phyloP scores from a whole-genome alignment of 306 rosid genomes.

The Senna tora region DNA sequence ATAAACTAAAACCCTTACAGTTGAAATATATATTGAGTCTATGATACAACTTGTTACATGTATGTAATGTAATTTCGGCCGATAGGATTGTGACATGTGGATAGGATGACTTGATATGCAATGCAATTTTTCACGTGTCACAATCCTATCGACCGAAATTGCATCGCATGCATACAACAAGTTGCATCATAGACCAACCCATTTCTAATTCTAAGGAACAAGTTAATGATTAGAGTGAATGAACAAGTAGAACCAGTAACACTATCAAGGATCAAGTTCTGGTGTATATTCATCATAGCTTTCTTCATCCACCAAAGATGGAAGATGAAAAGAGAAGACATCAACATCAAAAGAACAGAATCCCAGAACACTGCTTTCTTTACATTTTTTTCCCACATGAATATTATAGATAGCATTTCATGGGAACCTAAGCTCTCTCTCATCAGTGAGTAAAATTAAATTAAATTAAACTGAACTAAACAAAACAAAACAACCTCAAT shows the following conservation, averaged over 20 bases:
- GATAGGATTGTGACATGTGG: no score
- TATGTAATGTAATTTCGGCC: no score
- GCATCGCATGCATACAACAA: no score
- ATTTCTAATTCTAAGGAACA: conserved; percentile 3
- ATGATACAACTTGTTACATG: no score
- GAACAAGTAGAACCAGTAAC: conserved; percentile 22
- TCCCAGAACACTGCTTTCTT: neutral
- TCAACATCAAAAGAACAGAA: conserved; percentile 29
- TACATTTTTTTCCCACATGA: conserved; percentile 33
- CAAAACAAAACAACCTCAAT: conserved; percentile 26
- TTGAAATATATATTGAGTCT: no score
- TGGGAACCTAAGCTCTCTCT: conserved; percentile 47
- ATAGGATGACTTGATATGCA: no score
- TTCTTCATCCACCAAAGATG: conserved; percentile 46
- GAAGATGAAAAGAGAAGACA: conserved; percentile 23
- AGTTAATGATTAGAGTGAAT: neutral
- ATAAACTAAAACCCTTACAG: no score
- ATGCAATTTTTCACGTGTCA: no score
- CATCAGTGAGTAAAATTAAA: conserved; percentile 28
- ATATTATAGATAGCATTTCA: conserved; percentile 20
- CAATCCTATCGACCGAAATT: no score
- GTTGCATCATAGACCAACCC: no score
- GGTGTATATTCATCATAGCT: conserved; percentile 44
- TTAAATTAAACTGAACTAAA: conserved; percentile 3
- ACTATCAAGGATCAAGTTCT: conserved; percentile 37